These are phyloP conservation scores for Bullera alba DNA, from an alignment of 768 basidiomycete species.

Conservation along the genomic window DNA sequence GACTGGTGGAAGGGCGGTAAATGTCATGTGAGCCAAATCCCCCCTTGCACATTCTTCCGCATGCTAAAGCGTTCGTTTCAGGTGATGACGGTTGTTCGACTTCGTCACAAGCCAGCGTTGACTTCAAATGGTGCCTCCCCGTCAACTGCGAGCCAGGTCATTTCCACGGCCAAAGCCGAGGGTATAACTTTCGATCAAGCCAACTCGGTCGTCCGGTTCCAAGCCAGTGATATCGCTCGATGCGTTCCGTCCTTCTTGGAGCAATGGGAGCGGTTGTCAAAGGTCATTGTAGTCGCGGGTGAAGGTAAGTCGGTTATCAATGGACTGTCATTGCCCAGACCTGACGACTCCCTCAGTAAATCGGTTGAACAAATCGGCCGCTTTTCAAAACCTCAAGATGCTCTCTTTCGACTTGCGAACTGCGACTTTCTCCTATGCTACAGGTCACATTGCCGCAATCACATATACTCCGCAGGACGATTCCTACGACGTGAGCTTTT, in stretches of 20 bases:
- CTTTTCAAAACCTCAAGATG: constrained; percentile 69
- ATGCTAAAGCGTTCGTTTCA: constrained; percentile 37
- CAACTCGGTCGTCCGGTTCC: constrained; percentile 80
- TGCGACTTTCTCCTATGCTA: constrained; percentile 72
- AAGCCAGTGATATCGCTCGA: constrained; percentile 75
- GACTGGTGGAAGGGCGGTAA: constrained; percentile 86
- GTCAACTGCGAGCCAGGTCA: constrained; percentile 5
- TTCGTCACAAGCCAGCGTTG: constrained; percentile 45
- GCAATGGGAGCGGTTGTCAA: constrained; percentile 86
- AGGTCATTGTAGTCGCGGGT: constrained; percentile 87
- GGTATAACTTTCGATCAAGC: constrained; percentile 82
- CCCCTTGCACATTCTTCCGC: not conserved
- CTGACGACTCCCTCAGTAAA: constrained; percentile 53
- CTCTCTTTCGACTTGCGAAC: constrained; percentile 81
- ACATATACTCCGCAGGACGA: constrained; percentile 35
- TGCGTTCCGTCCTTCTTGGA: constrained; percentile 86
- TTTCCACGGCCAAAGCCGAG: constrained; percentile 57
- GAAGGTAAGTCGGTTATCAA: constrained; percentile 56
- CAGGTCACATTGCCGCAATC: constrained; percentile 33
- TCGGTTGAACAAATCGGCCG: constrained; percentile 66
- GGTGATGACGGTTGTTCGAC: constrained; percentile 82
- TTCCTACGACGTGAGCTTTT: constrained; percentile 40
- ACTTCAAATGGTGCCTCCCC: constrained; percentile 8
- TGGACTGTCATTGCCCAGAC: too few relatives aligned
- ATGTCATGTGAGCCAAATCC: constrained; percentile 50